Evolutionary conservation across 371 early-diverging fungal genomes (phyloP).

Genomic region (Sporodiniella umbellata): DNA sequence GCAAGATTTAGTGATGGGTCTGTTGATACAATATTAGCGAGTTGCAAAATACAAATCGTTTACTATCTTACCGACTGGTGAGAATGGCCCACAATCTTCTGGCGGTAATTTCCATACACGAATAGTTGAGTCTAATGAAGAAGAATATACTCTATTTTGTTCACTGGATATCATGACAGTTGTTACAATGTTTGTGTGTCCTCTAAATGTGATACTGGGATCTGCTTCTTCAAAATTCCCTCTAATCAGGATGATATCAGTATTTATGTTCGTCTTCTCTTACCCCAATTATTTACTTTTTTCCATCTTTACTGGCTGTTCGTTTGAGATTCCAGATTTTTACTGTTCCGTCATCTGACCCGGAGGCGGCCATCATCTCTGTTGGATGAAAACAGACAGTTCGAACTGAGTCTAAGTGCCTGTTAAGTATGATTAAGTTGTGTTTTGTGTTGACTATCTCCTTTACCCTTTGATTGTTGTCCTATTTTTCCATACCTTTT

Average conservation of each 20-base stretch:
- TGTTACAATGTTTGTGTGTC: conserved; percentile 73
- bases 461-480: conserved; percentile 58
- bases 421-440: conserved; percentile 17
- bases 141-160: conserved; percentile 64
- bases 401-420: conserved; percentile 82
- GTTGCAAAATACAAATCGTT: background rate
- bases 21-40: conserved; percentile 16
- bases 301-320: conserved; percentile 30
- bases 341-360: conserved; percentile 83
- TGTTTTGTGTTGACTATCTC: background rate
- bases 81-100: conserved; percentile 49
- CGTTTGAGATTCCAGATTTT: conserved; percentile 72
- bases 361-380: conserved; percentile 63
- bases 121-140: conserved; percentile 74
- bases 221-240: conserved; percentile 58
- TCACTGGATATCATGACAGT: conserved; percentile 62
- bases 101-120: conserved; percentile 73
- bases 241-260: conserved; percentile 3
- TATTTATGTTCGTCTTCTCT: conserved; percentile 25
- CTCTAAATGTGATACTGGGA: conserved; percentile 76
- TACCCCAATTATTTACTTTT: conserved; percentile 28
- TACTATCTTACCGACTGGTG: conserved; percentile 48
- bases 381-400: conserved; percentile 66
- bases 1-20: conserved; percentile 56
- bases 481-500: conserved; percentile 60